Base-by-base conservation (phyloP, 2,329 filamentous ascomycete genomes). In the Dryadomyces sulphureus region DNA sequence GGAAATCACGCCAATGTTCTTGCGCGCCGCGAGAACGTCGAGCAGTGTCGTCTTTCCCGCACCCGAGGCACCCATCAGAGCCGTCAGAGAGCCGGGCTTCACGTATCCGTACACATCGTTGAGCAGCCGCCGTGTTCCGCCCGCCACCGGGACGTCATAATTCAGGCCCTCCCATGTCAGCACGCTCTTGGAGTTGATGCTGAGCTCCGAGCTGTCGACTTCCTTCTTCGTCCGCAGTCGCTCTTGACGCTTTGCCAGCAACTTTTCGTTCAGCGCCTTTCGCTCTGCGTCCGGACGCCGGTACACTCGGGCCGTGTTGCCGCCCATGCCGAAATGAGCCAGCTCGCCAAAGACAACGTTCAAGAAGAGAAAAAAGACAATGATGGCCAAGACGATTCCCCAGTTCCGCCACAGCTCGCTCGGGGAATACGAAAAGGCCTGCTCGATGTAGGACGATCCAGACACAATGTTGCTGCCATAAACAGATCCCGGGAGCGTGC, bases 131-230 rank as follows among this genome's bases (percentile, higher is more conserved):
- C 73, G 67, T 5, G 66, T 72, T 2, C 74, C 75, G 5, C 69
- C 71, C 0, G 73, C 66, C 4, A 77, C 69, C 0, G 76, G 76
- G 0, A 82, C 77, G 48, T 81, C 76, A 59, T 94, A 94, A 57
- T 81, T 85, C 49, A 95, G 77, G 52, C 84, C 70, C 59, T 90
- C 84, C 83, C 87, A 94, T 0, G 88, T 94, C 49, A 94, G 70
- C n/a, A 87, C 68, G 32, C 79, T 76, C 54, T 72, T 70, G 0
- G 77, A 80, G 3, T 68, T 64, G 48, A 80, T 76, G 35, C 61
- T 72, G 30, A 80, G 62, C n/a, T 75, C 67, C 4, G 66, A 62
- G 0, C 63, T 64, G 8, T 66, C 59, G 16, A 68, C 65, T 11
- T 72, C 62, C 2, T 60, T 60, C 49, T 61, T 68, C 27, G 63